Base-by-base conservation (phyloP, 352 stramenopile genomes). In the Globisporangium okanoganense region DNA sequence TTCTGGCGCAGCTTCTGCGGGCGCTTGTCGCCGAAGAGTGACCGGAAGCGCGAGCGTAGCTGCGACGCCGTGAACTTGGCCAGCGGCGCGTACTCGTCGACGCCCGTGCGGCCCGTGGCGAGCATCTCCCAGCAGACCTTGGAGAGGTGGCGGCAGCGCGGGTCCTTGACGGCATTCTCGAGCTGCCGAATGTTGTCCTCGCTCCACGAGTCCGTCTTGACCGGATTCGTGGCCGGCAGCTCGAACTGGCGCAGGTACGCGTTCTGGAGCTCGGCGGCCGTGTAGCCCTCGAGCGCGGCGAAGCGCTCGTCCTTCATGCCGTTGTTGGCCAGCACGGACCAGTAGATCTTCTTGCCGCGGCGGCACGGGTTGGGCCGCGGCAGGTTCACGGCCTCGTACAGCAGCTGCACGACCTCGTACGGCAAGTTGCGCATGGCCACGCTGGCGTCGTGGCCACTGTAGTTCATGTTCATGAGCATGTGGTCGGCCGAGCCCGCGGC, bases 71-170 rank as follows among this genome's bases (percentile, higher is more conserved):
- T 81, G 65, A 92, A 92, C 61, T 92, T 88, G 66, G 74, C 64
- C 16, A 92, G 68, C 24, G 82, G 79, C 62, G 65, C 51, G 66
- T 92, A 92, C 69, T 89, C 79, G 9, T 86, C 71, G 18, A 92
- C 82, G 51, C 82, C 82, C 38, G 82, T 92, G 55, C 77, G 76
- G 27, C 82, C 82, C 16, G 75, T 79, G 29, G 82, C 79, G 56
- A 92, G 69, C 69, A 88, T 87, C 61, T 92, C 82, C 82, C 82
- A 92, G 67, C 81, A 88, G 40, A 87, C 81, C 57, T 92, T 92
- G 49, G 75, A 85, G 60, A 87, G 56, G 62, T 88, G 79, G 31
- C 82, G 78, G 60, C 82, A 91, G 41, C 82, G 79, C 51, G 82
- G 76, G 53, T 91, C 82, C 57, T 88, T 84, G 6, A 87, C 80